phyloP scores from a whole-genome alignment of 108 stramenopile genomes.

The Pelagomonas calceolata region DNA sequence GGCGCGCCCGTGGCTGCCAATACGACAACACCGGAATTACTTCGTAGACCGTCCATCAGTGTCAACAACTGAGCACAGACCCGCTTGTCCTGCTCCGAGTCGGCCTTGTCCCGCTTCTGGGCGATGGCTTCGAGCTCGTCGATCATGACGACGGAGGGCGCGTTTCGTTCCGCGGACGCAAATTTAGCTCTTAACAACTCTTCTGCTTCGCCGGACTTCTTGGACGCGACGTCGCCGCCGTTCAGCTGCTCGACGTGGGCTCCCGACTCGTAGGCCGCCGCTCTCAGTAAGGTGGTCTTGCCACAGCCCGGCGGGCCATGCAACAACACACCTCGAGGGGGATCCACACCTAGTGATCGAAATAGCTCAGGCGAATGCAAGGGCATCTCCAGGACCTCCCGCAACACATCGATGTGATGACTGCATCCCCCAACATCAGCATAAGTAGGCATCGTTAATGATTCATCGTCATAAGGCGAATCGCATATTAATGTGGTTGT shows the following conservation, averaged over 20 bases:
- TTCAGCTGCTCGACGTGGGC: constrained; percentile 89
- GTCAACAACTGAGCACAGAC: constrained; percentile 94
- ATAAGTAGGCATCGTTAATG: constrained; percentile 39
- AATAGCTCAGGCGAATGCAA: constrained; percentile 86
- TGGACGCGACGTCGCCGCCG: constrained; percentile 92
- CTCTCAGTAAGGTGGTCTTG: constrained; percentile 90
- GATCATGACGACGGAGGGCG: constrained; percentile 92
- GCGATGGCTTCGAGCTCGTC: constrained; percentile 97
- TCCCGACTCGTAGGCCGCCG: constrained; percentile 88
- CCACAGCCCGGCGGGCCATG: constrained; percentile 97
- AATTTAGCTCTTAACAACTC: constrained; percentile 89
- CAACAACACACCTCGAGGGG: constrained; percentile 86
- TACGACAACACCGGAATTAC: constrained; percentile 85
- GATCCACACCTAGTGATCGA: constrained; percentile 86
- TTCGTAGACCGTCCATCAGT: constrained; percentile 92
- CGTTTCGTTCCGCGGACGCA: constrained; percentile 76
- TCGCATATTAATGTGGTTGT: constrained; percentile 17
- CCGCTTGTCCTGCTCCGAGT: constrained; percentile 83
- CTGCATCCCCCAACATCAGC: constrained; percentile 89
- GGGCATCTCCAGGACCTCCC: constrained; percentile 88
- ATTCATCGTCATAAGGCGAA: constrained; percentile 13
- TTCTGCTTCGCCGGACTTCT: constrained; percentile 91
- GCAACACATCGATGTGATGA: constrained; percentile 71
- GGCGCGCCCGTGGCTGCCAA: constrained; percentile 96
- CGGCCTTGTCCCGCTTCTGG: constrained; percentile 91